These are phyloP conservation scores for Ceratonia siliqua DNA, from an alignment of 306 rosid genomes.

Conservation along the genomic window DNA sequence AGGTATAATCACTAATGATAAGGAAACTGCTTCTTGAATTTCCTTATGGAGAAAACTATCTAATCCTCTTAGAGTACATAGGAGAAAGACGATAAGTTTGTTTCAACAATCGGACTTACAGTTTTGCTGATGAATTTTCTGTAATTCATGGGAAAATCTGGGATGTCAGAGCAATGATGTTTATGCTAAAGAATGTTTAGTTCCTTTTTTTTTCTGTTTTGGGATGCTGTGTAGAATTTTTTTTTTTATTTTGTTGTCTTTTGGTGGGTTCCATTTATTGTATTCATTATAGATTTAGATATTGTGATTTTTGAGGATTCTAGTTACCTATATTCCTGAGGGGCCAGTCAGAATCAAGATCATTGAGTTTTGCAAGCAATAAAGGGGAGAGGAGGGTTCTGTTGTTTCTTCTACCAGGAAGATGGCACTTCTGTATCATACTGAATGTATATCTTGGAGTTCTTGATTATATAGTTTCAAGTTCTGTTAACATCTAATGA, in stretches of 20 bases:
- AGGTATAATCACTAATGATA: constrained; percentile 24
- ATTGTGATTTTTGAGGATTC: neutral
- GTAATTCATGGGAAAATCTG: neutral
- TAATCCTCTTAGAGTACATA: neutral
- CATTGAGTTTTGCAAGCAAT: neutral
- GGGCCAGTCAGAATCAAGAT: neutral
- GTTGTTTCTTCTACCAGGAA: neutral
- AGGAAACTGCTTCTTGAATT: constrained; percentile 5
- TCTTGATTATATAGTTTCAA: neutral
- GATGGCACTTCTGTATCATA: neutral
- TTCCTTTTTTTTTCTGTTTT: neutral
- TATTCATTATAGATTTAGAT: neutral
- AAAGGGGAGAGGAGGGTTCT: neutral
- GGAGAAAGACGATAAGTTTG: neutral
- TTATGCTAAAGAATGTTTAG: neutral
- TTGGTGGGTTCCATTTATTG: neutral
- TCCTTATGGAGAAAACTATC: neutral
- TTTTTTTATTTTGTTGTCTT: neutral
- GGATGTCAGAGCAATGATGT: neutral
- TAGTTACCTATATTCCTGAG: neutral
- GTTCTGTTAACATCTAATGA: neutral
- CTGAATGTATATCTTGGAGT: neutral
- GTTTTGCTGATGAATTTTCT: neutral
- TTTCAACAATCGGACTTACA: neutral
- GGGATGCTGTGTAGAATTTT: neutral